phyloP scores from a whole-genome alignment of 768 basidiomycete genomes.

The Albatrellus ellisii region DNA sequence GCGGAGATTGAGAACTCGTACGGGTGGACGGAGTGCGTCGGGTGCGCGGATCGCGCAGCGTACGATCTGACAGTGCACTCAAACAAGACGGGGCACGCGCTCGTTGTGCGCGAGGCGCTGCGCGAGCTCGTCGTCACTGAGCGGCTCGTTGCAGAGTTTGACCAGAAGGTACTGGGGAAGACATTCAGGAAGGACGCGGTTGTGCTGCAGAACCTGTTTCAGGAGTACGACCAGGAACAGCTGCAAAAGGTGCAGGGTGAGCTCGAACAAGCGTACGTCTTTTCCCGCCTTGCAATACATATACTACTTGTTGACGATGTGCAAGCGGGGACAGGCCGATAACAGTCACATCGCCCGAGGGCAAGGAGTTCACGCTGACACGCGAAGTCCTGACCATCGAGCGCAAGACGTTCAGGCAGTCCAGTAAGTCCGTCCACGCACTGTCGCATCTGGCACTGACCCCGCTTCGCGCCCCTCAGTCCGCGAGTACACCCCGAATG shows the following conservation, averaged over 20 bases:
- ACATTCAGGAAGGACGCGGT: conserved; percentile 79
- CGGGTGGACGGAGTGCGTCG: conserved; percentile 97
- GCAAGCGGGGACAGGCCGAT: conserved; percentile 29
- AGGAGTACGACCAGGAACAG: conserved; percentile 50
- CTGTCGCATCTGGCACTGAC: conserved; percentile 7
- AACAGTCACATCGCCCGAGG: conserved; percentile 42
- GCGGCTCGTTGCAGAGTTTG: conserved; percentile 63
- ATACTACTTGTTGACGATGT: conserved; percentile 4
- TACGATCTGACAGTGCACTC: conserved; percentile 92
- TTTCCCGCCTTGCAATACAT: conserved; percentile 2
- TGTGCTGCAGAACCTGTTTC: conserved; percentile 46
- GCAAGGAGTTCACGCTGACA: conserved; percentile 56
- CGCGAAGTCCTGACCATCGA: conserved; percentile 67
- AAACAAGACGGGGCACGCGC: conserved; percentile 66
- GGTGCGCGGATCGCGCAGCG: conserved; percentile 95
- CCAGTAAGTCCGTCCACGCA: conserved; percentile 35
- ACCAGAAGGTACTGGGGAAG: conserved; percentile 85
- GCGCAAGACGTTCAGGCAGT: conserved; percentile 77
- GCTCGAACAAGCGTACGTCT: conserved; percentile 57
- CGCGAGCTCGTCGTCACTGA: conserved; percentile 79
- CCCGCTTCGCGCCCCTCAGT: conserved; percentile 33
- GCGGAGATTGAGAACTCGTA: conserved; percentile 91
- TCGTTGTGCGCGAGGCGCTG: conserved; percentile 78
- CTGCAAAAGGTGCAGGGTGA: conserved; percentile 56
- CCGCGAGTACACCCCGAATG: conserved; percentile 93